Percentiles rank a stretch among this genome's conserved stretches.
These are phyloP conservation scores for Lachnum nothofagi DNA, from an alignment of 2,329 filamentous ascomycete species.

Conservation along the genomic window DNA sequence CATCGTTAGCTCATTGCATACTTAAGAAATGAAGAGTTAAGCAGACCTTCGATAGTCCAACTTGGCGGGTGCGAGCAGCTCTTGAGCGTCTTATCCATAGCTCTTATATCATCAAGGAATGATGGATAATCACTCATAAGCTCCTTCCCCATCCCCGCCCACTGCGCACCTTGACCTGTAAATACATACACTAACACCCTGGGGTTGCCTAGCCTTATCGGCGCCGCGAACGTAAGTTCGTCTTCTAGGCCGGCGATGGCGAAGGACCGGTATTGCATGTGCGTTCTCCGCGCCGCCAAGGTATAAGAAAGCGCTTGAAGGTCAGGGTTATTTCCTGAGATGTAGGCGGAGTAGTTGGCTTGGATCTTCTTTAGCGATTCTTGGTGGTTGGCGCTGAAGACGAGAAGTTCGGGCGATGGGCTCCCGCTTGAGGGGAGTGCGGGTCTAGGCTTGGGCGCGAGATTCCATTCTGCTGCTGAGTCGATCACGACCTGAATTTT, in stretches of 20 bases:
- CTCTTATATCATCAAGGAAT: slow-evolving; percentile 4
- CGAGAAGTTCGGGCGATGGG: slow-evolving; percentile 2
- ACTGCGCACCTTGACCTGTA: slow-evolving; percentile 27
- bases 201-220: neutral
- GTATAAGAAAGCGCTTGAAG: slow-evolving; percentile 9
- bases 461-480: slow-evolving; percentile 4
- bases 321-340: neutral
- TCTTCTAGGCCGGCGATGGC: neutral
- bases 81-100: neutral
- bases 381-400: slow-evolving; percentile 9
- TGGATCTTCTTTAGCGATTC: slow-evolving; percentile 3
- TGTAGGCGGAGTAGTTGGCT: neutral
- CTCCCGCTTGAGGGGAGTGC: neutral
- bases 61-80: slow-evolving; percentile 2
- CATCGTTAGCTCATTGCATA: neutral
- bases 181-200: slow-evolving; percentile 17
- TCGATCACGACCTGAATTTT: slow-evolving; percentile 8
- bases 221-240: neutral
- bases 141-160: slow-evolving; percentile 18
- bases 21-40: neutral
- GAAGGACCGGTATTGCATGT: neutral
- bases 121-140: slow-evolving; percentile 6
- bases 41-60: slow-evolving; percentile 12
- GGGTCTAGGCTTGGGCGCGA: neutral
- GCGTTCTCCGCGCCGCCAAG: slow-evolving; percentile 1